Conservation (phyloP, 129 eudicot genomes). For the Scalesia atractyloides region DNA sequence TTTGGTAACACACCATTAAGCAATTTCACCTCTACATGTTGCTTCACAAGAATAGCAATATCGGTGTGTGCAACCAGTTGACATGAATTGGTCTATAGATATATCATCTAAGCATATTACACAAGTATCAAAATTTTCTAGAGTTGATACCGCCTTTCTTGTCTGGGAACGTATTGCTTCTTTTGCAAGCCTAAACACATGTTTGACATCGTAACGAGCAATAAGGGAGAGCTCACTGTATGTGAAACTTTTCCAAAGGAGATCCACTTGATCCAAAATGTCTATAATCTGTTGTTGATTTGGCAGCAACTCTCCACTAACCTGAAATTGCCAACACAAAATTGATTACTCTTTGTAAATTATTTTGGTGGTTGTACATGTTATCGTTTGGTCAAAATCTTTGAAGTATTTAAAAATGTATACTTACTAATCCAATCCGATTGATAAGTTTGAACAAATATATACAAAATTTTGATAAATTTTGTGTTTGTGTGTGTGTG, state of each 20-base stretch:
- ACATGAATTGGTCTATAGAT: slow-evolving; percentile 39
- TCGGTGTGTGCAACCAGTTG: slow-evolving; percentile 58
- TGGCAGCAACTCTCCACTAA: slow-evolving; percentile 50
- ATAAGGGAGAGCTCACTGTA: slow-evolving; percentile 37
- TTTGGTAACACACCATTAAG: slow-evolving; percentile 58
- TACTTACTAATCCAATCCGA: too few relatives aligned
- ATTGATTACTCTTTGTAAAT: neutral
- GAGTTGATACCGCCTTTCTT: slow-evolving; percentile 38
- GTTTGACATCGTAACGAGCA: slow-evolving; percentile 54
- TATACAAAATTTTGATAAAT: too few relatives aligned
- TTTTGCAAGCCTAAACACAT: slow-evolving; percentile 71
- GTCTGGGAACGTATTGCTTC: slow-evolving; percentile 61
- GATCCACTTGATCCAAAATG: too few relatives aligned
- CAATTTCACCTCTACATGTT: slow-evolving; percentile 34
- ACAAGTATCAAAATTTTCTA: slow-evolving; percentile 47
- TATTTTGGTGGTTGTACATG: too few relatives aligned
- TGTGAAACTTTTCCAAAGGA: too few relatives aligned
- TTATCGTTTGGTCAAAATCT: too few relatives aligned
- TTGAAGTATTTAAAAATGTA: too few relatives aligned
- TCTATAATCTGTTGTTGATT: slow-evolving; percentile 43
- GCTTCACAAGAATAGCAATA: slow-evolving; percentile 71
- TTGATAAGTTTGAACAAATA: too few relatives aligned
- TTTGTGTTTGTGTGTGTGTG: too few relatives aligned
- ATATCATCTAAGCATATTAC: slow-evolving; percentile 73
- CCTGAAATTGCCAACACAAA: slow-evolving; percentile 42